A percentile compares a stretch with the other conserved stretches of the same genome.
Evolutionary conservation across 2,329 filamentous ascomycete genomes (phyloP).

Genomic region (Alternaria triticina): DNA sequence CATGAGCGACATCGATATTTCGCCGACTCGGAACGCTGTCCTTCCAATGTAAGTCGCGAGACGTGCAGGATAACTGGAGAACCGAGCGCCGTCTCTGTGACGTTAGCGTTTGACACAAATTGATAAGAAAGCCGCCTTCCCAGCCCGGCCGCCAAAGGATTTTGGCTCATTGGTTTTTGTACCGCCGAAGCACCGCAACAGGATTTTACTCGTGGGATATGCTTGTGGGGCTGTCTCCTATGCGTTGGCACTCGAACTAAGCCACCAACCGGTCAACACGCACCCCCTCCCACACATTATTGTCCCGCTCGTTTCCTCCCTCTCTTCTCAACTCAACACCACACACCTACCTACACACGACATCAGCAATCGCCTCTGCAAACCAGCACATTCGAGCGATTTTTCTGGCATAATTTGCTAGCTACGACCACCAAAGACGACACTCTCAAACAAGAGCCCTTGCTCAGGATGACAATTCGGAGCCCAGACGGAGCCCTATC

Average conservation of each 20-base stretch:
- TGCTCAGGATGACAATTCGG: constrained; percentile 54
- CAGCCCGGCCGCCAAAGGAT: constrained; percentile 16
- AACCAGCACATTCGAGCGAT: constrained; percentile 12
- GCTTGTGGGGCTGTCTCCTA: constrained; percentile 43
- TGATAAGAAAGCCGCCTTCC: constrained; percentile 46
- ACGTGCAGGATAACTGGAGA: constrained; percentile 23
- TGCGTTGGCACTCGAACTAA: constrained; percentile 47
- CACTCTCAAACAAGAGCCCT: constrained; percentile 43
- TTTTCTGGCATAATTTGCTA: constrained; percentile 25
- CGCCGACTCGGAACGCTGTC: constrained; percentile 28
- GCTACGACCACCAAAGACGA: constrained; percentile 17
- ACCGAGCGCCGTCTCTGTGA: constrained; percentile 26
- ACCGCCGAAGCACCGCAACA: constrained; percentile 30
- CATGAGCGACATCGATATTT: constrained; percentile 28
- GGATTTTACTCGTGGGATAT: constrained; percentile 33
- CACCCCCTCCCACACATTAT: constrained; percentile 36
- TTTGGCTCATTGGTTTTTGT: constrained; percentile 44
- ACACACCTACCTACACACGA: constrained; percentile 13
- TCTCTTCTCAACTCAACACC: constrained; percentile 30
- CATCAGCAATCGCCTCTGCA: constrained; percentile 24
- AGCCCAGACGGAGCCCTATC: constrained; percentile 50
- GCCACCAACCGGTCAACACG: constrained; percentile 42
- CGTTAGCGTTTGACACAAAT: constrained; percentile 27
- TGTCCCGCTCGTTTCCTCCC: constrained; percentile 35
- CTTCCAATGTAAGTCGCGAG: constrained; percentile 20